Evolutionary conservation across 805 yeast genomes (phyloP).

Genomic region (Kodamaea hsintzibuensis): DNA sequence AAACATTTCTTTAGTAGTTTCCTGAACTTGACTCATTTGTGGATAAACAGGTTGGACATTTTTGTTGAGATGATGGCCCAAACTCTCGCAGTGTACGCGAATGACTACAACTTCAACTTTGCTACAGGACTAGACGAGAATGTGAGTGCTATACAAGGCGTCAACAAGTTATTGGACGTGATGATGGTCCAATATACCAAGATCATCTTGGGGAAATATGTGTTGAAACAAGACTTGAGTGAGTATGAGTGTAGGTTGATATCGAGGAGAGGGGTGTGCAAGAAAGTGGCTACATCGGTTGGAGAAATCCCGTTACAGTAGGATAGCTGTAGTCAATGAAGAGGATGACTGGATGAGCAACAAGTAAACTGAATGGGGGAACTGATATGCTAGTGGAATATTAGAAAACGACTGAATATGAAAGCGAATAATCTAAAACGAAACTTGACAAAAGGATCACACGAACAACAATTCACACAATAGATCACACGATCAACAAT

Average conservation of each 20-base stretch:
- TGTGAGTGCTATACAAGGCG: not conserved
- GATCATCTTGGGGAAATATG: slow-evolving; percentile 41
- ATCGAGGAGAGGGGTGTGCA: slow-evolving; percentile 38
- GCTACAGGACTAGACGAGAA: slow-evolving; percentile 2
- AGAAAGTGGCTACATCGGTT: slow-evolving; percentile 43
- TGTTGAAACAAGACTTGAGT: slow-evolving; percentile 34
- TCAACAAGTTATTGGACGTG: slow-evolving; percentile 26
- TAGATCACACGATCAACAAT: not conserved
- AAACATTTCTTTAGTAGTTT: slow-evolving; percentile 40
- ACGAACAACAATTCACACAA: not conserved
- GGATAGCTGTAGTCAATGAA: too few relatives aligned
- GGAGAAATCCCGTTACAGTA: slow-evolving; percentile 38
- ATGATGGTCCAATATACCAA: slow-evolving; percentile 38
- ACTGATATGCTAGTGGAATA: not conserved
- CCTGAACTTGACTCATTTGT: slow-evolving; percentile 37
- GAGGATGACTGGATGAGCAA: too few relatives aligned
- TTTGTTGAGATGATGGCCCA: slow-evolving; percentile 1
- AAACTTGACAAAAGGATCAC: not conserved
- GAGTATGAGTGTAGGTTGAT: slow-evolving; percentile 33
- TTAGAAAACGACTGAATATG: not conserved
- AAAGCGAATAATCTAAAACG: not conserved
- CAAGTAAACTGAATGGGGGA: too few relatives aligned
- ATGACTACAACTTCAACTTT: not conserved
- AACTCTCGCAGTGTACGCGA: not conserved
- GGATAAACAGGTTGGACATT: slow-evolving; percentile 7